A percentile compares a stretch with the other conserved stretches of the same genome.
Evolutionary conservation across 768 basidiomycete species (phyloP).

Genomic region (Kwoniella pini): DNA sequence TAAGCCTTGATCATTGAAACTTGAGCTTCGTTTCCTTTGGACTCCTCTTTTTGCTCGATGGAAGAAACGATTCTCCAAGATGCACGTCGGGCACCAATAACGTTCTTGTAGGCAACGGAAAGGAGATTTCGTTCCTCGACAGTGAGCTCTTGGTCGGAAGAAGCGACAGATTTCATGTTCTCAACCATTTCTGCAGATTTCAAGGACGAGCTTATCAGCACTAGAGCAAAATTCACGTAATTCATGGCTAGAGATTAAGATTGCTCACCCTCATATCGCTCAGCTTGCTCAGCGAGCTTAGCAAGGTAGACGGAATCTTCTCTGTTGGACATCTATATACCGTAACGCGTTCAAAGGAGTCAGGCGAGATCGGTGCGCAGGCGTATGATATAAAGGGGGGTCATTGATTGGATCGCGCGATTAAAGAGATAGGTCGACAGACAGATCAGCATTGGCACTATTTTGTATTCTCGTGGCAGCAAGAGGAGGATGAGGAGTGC

Average conservation of each 20-base stretch:
- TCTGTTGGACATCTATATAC: constrained; percentile 60
- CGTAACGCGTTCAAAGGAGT: not conserved
- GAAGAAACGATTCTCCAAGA: constrained; percentile 98
- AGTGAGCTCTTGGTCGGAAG: constrained; percentile 95
- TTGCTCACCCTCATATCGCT: constrained; percentile 88
- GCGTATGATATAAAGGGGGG: no score
- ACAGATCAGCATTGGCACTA: not conserved
- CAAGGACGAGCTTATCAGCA: no score
- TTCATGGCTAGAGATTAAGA: no score
- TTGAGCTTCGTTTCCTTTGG: constrained; percentile 94
- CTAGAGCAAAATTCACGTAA: no score
- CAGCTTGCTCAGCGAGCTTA: constrained; percentile 99
- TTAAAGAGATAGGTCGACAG: not conserved
- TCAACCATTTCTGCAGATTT: constrained; percentile 78
- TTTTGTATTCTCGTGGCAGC: no score
- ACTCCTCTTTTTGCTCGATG: constrained; percentile 99
- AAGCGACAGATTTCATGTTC: constrained; percentile 99
- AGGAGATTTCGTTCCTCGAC: constrained; percentile 98
- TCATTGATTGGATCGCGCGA: not conserved
- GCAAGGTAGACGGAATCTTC: constrained; percentile 99
- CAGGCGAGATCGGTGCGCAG: no score
- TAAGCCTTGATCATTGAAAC: constrained; percentile 97
- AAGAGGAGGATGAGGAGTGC: no score
- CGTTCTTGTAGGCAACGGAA: constrained; percentile 99
- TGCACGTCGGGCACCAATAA: constrained; percentile 95